A percentile compares a stretch with the other conserved stretches of the same genome.
phyloP scores from a whole-genome alignment of 495 filamentous ascomycete species.

The Aspergillus asperescens region DNA sequence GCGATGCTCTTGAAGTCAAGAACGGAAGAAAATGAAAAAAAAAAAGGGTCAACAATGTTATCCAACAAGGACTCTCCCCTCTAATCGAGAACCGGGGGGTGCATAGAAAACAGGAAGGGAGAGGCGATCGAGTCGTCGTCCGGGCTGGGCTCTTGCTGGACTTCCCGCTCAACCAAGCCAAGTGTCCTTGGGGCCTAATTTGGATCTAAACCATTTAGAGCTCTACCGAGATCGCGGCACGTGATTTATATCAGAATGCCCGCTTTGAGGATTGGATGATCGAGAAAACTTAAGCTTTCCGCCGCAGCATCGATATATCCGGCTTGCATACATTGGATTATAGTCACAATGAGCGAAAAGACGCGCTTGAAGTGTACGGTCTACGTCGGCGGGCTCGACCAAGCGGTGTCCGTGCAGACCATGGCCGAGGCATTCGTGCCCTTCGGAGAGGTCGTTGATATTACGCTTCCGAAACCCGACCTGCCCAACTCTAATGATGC shows the following conservation, averaged over 20 bases:
- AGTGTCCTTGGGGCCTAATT: constrained; percentile 40
- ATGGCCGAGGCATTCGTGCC: constrained; percentile 91
- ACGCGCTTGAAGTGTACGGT: constrained; percentile 81
- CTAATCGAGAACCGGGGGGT: constrained; percentile 20
- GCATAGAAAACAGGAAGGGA: constrained; percentile 14
- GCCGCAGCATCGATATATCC: background rate
- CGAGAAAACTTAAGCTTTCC: constrained; percentile 2
- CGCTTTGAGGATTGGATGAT: constrained; percentile 5
- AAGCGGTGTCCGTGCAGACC: constrained; percentile 63
- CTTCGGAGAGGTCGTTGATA: constrained; percentile 88
- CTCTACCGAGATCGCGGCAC: constrained; percentile 32
- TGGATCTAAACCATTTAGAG: constrained; percentile 30
- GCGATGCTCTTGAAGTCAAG: background rate
- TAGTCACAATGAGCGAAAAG: constrained; percentile 64
- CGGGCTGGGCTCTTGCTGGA: background rate
- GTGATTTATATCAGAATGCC: constrained; percentile 37
- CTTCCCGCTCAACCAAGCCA: constrained; percentile 37
- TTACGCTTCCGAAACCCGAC: constrained; percentile 83
- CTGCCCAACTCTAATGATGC: constrained; percentile 60
- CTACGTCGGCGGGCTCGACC: constrained; percentile 84
- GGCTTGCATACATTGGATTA: background rate
- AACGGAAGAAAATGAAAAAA: constrained; percentile 1
- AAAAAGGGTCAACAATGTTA: background rate
- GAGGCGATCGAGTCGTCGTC: constrained; percentile 15
- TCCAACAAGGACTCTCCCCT: constrained; percentile 18